Base-by-base conservation (phyloP, 805 yeast genomes). In the Blastobotrys mokoenaii region DNA sequence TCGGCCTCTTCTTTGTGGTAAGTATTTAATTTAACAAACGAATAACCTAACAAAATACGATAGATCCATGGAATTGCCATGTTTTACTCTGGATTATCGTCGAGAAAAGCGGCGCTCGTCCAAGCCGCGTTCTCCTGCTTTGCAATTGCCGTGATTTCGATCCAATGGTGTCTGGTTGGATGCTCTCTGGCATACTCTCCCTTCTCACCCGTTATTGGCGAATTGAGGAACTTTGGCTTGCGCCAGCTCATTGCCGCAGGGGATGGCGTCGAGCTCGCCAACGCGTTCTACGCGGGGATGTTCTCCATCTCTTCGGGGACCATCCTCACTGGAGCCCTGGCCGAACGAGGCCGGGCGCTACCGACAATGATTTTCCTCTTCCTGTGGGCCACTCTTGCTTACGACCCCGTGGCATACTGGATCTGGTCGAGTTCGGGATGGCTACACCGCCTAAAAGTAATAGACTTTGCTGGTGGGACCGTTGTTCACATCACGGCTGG, bases 391-490 rank as follows among this genome's bases (percentile, higher is more conserved):
- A 88, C 97, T 8, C 77, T 93, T 40, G 98, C 93, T 38, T 93
- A 93, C 75, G 83, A 94, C 66, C 97, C 97, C 46, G 75, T 84
- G 65, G 98, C 97, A 14, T 84, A 82, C 69, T 90, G 97, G 97
- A 84, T 95, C 20, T 93, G 98, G 98, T 90, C 90, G 65, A 76
- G 82, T 20, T 76, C 76, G 47, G 98, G 98, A 44, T 93, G 97
- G 98, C 73, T 90, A 53, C 76, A 73, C 46, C 66, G 67, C 40
- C 72, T 90, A 45, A 97, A 97, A 53, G 82, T 89, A 32, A 75
- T 87, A 50, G 98, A 93, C 70, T 93, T 85, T 62, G 98, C 98
- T 17, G 98, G 98, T 62, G 97, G 97, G 62, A 96, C 96, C 52
- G 96, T 97, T 50, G 97, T 93, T 49, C 98, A 93, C 70, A 86